Percentiles rank a stretch among this genome's conserved stretches.
Conservation (phyloP, 345 rosid species). For the Diplotaxis tenuifolia region DNA sequence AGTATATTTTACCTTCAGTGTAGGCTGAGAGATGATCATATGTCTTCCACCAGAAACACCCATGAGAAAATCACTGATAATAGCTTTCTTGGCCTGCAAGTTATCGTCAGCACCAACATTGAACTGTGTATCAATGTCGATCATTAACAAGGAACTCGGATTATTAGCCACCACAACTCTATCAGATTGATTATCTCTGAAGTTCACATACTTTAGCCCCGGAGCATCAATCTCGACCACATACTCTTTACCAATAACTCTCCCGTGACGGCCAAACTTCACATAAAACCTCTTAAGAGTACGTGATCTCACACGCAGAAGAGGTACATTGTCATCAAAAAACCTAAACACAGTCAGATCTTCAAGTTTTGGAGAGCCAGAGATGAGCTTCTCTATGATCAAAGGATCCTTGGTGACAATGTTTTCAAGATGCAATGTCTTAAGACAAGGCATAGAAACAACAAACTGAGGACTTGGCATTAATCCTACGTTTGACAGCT, state of each 20-base stretch:
- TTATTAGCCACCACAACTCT: background rate
- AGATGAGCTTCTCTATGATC: conserved; percentile 9
- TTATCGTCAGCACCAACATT: background rate
- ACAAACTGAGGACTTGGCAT: background rate
- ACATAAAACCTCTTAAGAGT: background rate
- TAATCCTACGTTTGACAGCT: background rate
- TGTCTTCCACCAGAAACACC: conserved; percentile 2
- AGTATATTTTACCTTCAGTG: conserved; percentile 1
- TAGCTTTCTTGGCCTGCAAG: background rate
- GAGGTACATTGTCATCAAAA: background rate
- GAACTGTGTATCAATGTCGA: background rate
- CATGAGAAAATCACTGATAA: background rate
- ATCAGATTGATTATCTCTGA: background rate
- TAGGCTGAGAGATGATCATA: conserved; percentile 1
- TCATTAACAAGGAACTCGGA: background rate
- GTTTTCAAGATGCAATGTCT: conserved; percentile 9
- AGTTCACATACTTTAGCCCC: background rate
- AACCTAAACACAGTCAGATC: background rate
- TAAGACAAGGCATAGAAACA: conserved; percentile 23
- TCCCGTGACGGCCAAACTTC: background rate
- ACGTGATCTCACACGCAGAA: conserved; percentile 15
- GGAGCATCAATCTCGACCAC: conserved; percentile 22
- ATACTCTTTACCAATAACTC: background rate
- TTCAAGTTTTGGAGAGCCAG: conserved; percentile 17
- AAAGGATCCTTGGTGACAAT: background rate